Conservation (phyloP, 805 yeast species). For the Ogataea angusta region DNA sequence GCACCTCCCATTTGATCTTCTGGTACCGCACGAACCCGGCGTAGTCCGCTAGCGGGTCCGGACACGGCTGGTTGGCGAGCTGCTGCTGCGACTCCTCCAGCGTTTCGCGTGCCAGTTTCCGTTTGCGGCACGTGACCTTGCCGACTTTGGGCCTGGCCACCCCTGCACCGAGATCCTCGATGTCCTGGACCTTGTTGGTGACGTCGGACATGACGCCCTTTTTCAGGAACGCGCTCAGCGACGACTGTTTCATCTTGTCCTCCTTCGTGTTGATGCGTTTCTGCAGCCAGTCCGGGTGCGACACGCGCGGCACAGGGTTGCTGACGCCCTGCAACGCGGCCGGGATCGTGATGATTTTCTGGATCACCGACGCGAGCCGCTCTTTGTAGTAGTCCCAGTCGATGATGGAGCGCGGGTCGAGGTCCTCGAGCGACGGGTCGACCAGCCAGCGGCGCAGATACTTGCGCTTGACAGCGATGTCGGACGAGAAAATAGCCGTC, state of each 20-base stretch:
- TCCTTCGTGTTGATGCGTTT: slow-evolving; percentile 56
- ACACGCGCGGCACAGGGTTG: slow-evolving; percentile 93
- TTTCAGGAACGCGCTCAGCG: slow-evolving; percentile 55
- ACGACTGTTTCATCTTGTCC: slow-evolving; percentile 71
- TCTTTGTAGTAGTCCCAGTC: slow-evolving; percentile 95
- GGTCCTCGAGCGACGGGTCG: slow-evolving; percentile 70
- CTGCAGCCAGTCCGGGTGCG: slow-evolving; percentile 91
- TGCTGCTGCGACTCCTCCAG: slow-evolving; percentile 45
- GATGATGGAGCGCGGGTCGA: slow-evolving; percentile 83
- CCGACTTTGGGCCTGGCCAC: slow-evolving; percentile 36
- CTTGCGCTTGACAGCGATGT: slow-evolving; percentile 59
- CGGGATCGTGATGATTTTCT: slow-evolving; percentile 93
- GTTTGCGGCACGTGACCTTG: slow-evolving; percentile 46
- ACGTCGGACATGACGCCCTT: slow-evolving; percentile 36
- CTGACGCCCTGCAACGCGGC: slow-evolving; percentile 87
- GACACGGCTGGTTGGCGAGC: slow-evolving; percentile 52
- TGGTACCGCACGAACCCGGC: slow-evolving; percentile 67
- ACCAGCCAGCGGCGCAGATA: slow-evolving; percentile 84
- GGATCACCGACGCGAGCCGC: slow-evolving; percentile 87
- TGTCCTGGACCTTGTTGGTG: slow-evolving; percentile 50
- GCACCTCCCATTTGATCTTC: slow-evolving; percentile 84
- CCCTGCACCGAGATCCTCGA: slow-evolving; percentile 63
- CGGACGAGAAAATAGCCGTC: slow-evolving; percentile 91
- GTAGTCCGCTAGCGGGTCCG: slow-evolving; percentile 66
- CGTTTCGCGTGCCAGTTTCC: slow-evolving; percentile 37